A percentile compares a stretch with the other conserved stretches of the same genome.
Evolutionary conservation across 2,329 filamentous ascomycete genomes (phyloP).

Genomic region (Drechmeria coniospora): DNA sequence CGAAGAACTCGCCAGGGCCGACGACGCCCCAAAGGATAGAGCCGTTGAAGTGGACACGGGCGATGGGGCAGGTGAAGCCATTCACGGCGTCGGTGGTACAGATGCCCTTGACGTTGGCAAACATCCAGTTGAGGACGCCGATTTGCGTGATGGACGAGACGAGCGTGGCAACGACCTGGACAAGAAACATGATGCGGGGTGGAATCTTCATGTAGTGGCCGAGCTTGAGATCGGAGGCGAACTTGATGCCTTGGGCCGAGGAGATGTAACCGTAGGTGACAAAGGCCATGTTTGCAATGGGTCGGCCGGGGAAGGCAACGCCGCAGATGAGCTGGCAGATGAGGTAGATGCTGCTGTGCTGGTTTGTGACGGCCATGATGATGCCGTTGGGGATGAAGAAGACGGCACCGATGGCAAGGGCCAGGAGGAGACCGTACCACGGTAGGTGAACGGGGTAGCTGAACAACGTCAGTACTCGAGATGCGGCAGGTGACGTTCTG

Average conservation of each 20-base stretch:
- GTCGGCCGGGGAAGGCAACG: constrained; percentile 65
- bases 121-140: constrained; percentile 81
- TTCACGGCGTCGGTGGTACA: constrained; percentile 71
- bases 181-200: constrained; percentile 61
- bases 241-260: constrained; percentile 78
- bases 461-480: background rate
- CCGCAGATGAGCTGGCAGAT: constrained; percentile 79
- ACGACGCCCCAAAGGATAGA: constrained; percentile 84
- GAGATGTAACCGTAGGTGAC: constrained; percentile 86
- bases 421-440: constrained; percentile 73
- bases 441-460: constrained; percentile 69
- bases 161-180: constrained; percentile 61
- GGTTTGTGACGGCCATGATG: constrained; percentile 85
- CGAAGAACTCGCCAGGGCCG: constrained; percentile 71
- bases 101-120: constrained; percentile 57
- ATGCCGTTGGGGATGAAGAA: constrained; percentile 87
- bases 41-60: constrained; percentile 79
- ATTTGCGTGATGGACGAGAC: constrained; percentile 72
- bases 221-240: constrained; percentile 73
- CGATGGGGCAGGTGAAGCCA: constrained; percentile 77
- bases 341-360: constrained; percentile 73
- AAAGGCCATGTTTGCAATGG: constrained; percentile 87
- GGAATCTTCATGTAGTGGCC: constrained; percentile 84
- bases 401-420: constrained; percentile 60
- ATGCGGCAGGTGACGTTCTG: background rate